Evolutionary conservation across 2,329 filamentous ascomycete species (phyloP).

Genomic region (Penicillium thymicola): DNA sequence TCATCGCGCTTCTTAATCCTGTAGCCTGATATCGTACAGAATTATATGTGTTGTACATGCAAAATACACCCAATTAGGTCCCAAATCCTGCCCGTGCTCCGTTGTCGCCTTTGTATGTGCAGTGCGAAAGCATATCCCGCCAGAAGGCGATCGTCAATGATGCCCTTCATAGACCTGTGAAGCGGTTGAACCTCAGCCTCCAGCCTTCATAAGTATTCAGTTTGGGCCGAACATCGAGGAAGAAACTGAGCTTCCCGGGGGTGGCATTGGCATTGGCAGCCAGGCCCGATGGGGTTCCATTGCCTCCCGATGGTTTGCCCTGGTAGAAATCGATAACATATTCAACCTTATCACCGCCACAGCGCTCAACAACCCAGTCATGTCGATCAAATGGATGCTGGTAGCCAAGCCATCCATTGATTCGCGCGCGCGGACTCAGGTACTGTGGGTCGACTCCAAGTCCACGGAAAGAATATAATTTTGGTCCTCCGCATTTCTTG

Average conservation of each 20-base stretch:
- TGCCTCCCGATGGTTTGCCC: slow-evolving; percentile 53
- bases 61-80: slow-evolving; percentile 29
- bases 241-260: slow-evolving; percentile 56
- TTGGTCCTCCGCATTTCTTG: slow-evolving; percentile 71
- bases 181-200: slow-evolving; percentile 53
- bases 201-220: slow-evolving; percentile 61
- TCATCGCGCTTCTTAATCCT: slow-evolving; percentile 16
- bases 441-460: slow-evolving; percentile 47
- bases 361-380: slow-evolving; percentile 95
- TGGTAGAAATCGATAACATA: slow-evolving; percentile 99
- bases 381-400: slow-evolving; percentile 89
- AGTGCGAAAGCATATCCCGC: slow-evolving; percentile 1
- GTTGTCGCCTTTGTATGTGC: slow-evolving; percentile 26
- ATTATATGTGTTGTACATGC: slow-evolving; percentile 31
- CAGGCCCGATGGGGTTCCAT: slow-evolving; percentile 24
- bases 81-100: slow-evolving; percentile 25
- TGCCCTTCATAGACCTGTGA: slow-evolving; percentile 44
- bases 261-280: slow-evolving; percentile 32
- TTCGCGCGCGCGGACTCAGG: slow-evolving; percentile 76
- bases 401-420: slow-evolving; percentile 85
- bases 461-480: slow-evolving; percentile 79
- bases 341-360: slow-evolving; percentile 70
- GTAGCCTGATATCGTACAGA: slow-evolving; percentile 35
- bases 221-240: slow-evolving; percentile 64
- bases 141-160: background rate